Base-by-base conservation (phyloP, 78 protist species). In the Speleostelium caveatum region DNA sequence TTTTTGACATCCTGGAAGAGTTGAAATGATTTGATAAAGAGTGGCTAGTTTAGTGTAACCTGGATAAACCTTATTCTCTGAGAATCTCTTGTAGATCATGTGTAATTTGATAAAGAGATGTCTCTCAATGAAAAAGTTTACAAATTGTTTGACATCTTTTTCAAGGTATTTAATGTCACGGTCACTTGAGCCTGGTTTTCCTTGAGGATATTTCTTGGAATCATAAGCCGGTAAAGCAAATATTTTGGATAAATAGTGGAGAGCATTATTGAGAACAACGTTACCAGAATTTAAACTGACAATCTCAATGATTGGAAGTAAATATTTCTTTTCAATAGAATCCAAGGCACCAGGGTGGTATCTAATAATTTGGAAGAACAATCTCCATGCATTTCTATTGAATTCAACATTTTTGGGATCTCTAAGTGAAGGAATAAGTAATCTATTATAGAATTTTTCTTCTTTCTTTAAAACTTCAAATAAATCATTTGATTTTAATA, bases 51-150 rank as follows among this genome's bases (percentile, higher is more conserved):
- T 38, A 33, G 30, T 24, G n/a, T n/a, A 69, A 24, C 71, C 56
- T 38, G 66, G 67, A n/a, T 6, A 22, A 14, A 26, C 59, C 0
- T 62, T 69, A 22, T 35, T 69, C 24, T 83, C 91, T 2, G 66
- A 32, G 28, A 68, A 45, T 36, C 45, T 74, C 19, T 75, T 77
- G 35, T 88, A 88, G 86, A 88, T 75, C 94, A 88, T 88, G 61
- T 88, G 94, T 6, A 88, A 36, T 72, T 88, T 88, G 53, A 88
- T 88, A 42, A 88, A 88, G 51, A 73, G 58, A 28, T 69, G 86
- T 26, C 94, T 35, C 16, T 88, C 87, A 5, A 67, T 72, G 38
- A 75, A 88, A 24, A 73, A 73, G 30, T 42, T 53, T 6, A 74
- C 21, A 24, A 88, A 16, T 2, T 72, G 35, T 63, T 88, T 88